Evolutionary conservation across 2,329 filamentous ascomycete genomes (phyloP).

Genomic region (Penicillium sp.): DNA sequence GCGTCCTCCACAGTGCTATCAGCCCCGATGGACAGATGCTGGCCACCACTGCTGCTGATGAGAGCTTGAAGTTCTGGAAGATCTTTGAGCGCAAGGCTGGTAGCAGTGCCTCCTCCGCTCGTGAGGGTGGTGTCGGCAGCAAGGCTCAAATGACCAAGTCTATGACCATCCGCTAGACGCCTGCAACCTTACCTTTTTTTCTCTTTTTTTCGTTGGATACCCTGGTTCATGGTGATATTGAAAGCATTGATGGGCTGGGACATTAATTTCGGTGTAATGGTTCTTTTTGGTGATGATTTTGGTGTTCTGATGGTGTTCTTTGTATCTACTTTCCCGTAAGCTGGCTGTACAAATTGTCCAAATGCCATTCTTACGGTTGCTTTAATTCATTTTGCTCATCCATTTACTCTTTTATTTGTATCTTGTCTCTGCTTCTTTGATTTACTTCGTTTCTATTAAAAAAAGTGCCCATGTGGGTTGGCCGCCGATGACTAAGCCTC

Average conservation of each 20-base stretch:
- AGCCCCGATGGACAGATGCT: slow-evolving; percentile 98
- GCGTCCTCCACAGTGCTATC: slow-evolving; percentile 93
- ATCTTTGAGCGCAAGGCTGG: slow-evolving; percentile 98
- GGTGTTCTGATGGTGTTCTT: slow-evolving; percentile 14
- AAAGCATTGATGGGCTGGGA: slow-evolving; percentile 24
- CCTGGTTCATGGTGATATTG: slow-evolving; percentile 16
- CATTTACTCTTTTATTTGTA: background rate
- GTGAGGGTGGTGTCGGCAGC: slow-evolving; percentile 65
- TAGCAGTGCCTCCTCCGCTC: slow-evolving; percentile 59
- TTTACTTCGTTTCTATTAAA: slow-evolving; percentile 6
- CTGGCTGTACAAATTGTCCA: slow-evolving; percentile 20
- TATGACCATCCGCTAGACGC: slow-evolving; percentile 79
- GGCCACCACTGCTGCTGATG: slow-evolving; percentile 91
- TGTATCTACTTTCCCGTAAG: slow-evolving; percentile 18
- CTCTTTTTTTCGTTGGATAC: slow-evolving; percentile 17
- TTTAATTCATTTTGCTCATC: background rate
- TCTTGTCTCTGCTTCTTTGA: background rate
- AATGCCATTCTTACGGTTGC: slow-evolving; percentile 12
- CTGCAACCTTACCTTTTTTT: background rate
- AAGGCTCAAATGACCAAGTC: slow-evolving; percentile 89
- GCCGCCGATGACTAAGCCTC: slow-evolving; percentile 33
- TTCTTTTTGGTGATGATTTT: slow-evolving; percentile 1
- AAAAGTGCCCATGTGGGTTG: background rate
- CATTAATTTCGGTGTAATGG: slow-evolving; percentile 19
- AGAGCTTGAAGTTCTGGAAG: slow-evolving; percentile 99